These are phyloP conservation scores for Populus ilicifolia DNA, from an alignment of 345 rosid genomes.

Conservation along the genomic window DNA sequence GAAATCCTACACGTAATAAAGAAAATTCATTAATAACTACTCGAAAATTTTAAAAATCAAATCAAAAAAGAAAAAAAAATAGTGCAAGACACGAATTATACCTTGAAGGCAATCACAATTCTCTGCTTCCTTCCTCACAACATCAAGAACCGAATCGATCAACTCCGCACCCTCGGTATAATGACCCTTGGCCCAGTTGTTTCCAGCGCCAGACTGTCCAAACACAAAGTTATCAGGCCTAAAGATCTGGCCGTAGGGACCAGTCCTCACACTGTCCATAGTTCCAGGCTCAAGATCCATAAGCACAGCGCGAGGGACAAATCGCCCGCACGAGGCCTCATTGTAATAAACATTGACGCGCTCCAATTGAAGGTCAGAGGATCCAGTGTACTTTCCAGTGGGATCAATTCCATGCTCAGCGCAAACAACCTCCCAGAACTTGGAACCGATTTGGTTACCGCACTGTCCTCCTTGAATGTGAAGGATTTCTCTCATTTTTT, in stretches of 20 bases:
- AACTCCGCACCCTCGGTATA: constrained; percentile 31
- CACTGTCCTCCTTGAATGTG: too few relatives aligned
- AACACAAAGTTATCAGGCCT: constrained; percentile 31
- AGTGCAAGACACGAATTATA: not conserved
- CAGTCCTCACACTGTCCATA: constrained; percentile 30
- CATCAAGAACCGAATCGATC: constrained; percentile 26
- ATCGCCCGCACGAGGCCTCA: constrained; percentile 23
- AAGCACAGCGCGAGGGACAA: constrained; percentile 28
- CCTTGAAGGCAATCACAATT: constrained; percentile 32
- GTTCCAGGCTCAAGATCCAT: constrained; percentile 33
- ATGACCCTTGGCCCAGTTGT: constrained; percentile 30
- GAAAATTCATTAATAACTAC: not conserved
- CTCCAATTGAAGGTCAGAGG: constrained; percentile 26
- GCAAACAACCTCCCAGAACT: constrained; percentile 29
- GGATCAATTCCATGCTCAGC: constrained; percentile 30
- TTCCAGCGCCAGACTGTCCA: constrained; percentile 31
- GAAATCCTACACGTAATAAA: constrained; percentile 16
- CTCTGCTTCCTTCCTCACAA: constrained; percentile 29
- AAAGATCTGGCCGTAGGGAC: constrained; percentile 26
- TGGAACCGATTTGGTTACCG: constrained; percentile 8
- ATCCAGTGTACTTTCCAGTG: constrained; percentile 20
- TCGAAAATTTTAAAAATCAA: not conserved
- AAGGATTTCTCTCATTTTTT: too few relatives aligned
- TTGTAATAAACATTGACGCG: constrained; percentile 27
- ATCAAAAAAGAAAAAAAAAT: not conserved